Conservation (phyloP, 768 basidiomycete species). For the Asterophora lycoperdoides region DNA sequence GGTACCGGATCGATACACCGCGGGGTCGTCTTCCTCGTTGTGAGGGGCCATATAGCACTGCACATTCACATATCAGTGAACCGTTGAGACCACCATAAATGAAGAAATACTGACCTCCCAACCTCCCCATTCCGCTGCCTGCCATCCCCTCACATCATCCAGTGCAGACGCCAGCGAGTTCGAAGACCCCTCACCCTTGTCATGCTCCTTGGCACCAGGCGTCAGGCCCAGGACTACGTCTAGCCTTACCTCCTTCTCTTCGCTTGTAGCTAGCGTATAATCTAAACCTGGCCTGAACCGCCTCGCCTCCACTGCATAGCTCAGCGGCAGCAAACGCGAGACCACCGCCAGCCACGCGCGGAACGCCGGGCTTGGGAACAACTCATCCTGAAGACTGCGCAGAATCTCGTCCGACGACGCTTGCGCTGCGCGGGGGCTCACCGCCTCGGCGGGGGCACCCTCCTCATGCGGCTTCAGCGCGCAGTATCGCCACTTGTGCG, state of each 20-base stretch:
- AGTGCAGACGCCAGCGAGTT: conserved; percentile 22
- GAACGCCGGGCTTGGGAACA: conserved; percentile 81
- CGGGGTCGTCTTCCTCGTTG: conserved; percentile 92
- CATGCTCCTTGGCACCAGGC: conserved; percentile 45
- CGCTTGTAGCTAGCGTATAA: conserved; percentile 90
- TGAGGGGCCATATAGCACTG: conserved; percentile 95
- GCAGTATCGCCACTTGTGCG: conserved; percentile 94
- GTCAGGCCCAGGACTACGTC: conserved; percentile 88
- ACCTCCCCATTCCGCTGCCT: conserved; percentile 78
- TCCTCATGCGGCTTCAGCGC: conserved; percentile 43
- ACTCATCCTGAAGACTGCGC: conserved; percentile 65
- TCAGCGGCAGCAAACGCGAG: conserved; percentile 65
- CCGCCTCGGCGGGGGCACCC: conserved; percentile 38
- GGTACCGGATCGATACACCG: conserved; percentile 76
- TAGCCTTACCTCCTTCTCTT: conserved; percentile 74
- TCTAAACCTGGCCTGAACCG: conserved; percentile 91
- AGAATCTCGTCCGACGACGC: conserved; percentile 56
- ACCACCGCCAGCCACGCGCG: conserved; percentile 84
- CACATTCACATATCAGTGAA: conserved; percentile 2
- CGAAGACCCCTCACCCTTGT: conserved; percentile 24
- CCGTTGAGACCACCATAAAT: conserved; percentile 4
- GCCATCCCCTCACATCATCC: conserved; percentile 50
- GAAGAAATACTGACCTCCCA: conserved; percentile 70
- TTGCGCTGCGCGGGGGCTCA: conserved; percentile 49
- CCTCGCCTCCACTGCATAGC: conserved; percentile 73